Base-by-base conservation (phyloP, 345 rosid genomes). In the Rhizophora mangle region DNA sequence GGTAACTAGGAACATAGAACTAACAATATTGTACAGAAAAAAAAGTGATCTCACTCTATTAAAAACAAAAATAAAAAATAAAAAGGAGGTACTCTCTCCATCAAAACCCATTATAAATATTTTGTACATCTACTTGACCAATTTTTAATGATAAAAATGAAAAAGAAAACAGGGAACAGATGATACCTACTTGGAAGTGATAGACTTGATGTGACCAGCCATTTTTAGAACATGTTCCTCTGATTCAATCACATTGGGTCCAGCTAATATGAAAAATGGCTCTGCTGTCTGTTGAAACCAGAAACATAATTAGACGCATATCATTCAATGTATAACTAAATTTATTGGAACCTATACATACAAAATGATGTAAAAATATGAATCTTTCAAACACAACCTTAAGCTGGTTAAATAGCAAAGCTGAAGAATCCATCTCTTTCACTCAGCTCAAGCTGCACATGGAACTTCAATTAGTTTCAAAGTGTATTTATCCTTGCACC, bases 181-280 rank as follows among this genome's bases (percentile, higher is more conserved):
- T 19, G 67, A 65, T 71, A 57, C 88, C 43, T 77, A 92, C 99
- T 86, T 95, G 8, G 85, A 72, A 6, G 94, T 67, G 18, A 95
- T 78, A 47, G 74, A 64, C 84, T 90, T 92, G 31, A 95, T 83
- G 75, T 84, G 86, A 37, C 76, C 83, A 59, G 98, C 98, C 96
- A 95, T 88, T 54, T 71, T 78, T 57, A 92, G 75, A 78, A 87
- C 75, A 73, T 95, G 98, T 62, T 95, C 94, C 74, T 95, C 97
- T 5, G 98, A 95, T 83, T 92, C 98, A 60, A 95, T 95, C 78
- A 92, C 99, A 87, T 90, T 92, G 70, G 94, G 98, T 60, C 98
- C 98, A 1, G 98, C 98, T 69, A 92, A 71, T 75, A 95, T 74
- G 85, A 95, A 95, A 78, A 95, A 92, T 5, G 98, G 96, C 11